A percentile compares a stretch with the other conserved stretches of the same genome.
Evolutionary conservation across 2,329 filamentous ascomycete genomes (phyloP).

Genomic region (Xylariaceae sp.): DNA sequence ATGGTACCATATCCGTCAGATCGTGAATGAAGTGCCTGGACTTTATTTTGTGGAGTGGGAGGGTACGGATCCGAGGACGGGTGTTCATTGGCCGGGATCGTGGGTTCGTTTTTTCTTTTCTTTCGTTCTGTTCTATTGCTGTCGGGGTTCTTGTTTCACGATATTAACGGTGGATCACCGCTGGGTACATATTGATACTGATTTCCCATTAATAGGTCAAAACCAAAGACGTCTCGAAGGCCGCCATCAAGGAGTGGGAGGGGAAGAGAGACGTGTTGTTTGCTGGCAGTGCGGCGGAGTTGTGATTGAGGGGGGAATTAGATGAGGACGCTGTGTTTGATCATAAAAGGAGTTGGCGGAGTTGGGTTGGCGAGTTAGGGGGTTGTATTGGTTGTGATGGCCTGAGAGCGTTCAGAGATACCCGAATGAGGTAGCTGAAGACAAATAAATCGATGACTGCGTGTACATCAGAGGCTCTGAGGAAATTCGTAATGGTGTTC

Average conservation of each 20-base stretch:
- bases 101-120: conserved; percentile 22
- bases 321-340: no score
- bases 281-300: no score
- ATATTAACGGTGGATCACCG: neutral
- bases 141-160: neutral
- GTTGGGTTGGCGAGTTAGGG: no score
- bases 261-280: neutral
- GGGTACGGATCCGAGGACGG: conserved; percentile 22
- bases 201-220: conserved; percentile 2
- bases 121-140: neutral
- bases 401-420: no score
- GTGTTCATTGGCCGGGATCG: conserved; percentile 20
- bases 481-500: no score
- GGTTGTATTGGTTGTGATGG: no score
- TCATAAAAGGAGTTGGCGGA: no score
- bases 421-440: no score
- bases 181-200: neutral
- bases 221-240: conserved; percentile 9
- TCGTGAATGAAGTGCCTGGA: conserved; percentile 17
- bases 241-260: conserved; percentile 10
- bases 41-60: conserved; percentile 30
- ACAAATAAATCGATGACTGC: no score
- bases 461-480: no score
- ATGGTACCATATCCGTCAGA: conserved; percentile 23
- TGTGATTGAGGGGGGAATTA: no score